phyloP scores from a whole-genome alignment of 1,284 basidiomycete genomes.

The Sutorius eximius region DNA sequence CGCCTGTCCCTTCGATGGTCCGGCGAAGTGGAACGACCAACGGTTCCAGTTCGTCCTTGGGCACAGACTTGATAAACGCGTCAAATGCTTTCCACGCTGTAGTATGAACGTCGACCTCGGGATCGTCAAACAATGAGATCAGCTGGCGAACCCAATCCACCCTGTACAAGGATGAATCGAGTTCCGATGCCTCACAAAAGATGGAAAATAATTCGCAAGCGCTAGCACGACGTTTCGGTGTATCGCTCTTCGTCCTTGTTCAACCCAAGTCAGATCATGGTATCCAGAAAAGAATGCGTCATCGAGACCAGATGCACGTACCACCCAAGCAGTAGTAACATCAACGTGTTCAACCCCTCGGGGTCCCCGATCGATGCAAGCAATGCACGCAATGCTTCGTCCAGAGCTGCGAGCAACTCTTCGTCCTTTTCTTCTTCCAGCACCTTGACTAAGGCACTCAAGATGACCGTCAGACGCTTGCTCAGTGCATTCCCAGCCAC shows the following conservation, averaged over 20 bases:
- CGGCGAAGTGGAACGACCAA: constrained; percentile 87
- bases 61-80: constrained; percentile 85
- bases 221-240: constrained; percentile 71
- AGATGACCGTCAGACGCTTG: constrained; percentile 74
- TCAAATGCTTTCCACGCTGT: constrained; percentile 87
- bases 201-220: constrained; percentile 76
- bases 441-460: constrained; percentile 74
- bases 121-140: constrained; percentile 83
- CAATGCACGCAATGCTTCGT: constrained; percentile 72
- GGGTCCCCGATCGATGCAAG: constrained; percentile 77
- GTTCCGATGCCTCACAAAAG: constrained; percentile 80
- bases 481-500: constrained; percentile 92
- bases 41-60: constrained; percentile 91
- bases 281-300: not conserved
- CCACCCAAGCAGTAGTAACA: constrained; percentile 91
- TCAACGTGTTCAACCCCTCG: constrained; percentile 86
- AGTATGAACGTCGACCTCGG: constrained; percentile 70
- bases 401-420: constrained; percentile 71
- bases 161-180: constrained; percentile 83
- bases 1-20: constrained; percentile 85
- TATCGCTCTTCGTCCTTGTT: constrained; percentile 74
- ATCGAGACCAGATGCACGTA: constrained; percentile 31
- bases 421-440: constrained; percentile 67
- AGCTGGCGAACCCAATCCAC: constrained; percentile 97
- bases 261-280: not conserved